A percentile compares a stretch with the other conserved stretches of the same genome.
phyloP scores from a whole-genome alignment of 163 green algal genomes.

The Scenedesmus sp. region DNA sequence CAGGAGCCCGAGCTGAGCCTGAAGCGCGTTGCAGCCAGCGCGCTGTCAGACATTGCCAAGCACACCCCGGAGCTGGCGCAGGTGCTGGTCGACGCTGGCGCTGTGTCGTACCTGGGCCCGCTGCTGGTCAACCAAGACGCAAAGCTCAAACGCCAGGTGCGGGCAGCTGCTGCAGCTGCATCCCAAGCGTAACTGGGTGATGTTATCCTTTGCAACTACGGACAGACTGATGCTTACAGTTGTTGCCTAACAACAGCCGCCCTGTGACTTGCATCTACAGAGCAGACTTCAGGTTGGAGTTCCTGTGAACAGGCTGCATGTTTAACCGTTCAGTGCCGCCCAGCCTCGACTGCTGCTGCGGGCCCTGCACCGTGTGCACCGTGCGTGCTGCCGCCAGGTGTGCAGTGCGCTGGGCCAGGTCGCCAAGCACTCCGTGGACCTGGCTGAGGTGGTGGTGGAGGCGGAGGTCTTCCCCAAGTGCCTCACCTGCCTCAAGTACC shows the following conservation, averaged over 20 bases:
- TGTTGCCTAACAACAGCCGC: not conserved
- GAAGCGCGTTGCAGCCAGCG: slow-evolving; percentile 89
- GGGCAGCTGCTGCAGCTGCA: not conserved
- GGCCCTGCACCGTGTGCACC: not conserved
- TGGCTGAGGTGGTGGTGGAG: slow-evolving; percentile 92
- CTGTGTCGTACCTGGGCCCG: slow-evolving; percentile 84
- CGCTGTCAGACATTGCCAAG: slow-evolving; percentile 89
- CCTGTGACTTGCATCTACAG: not conserved
- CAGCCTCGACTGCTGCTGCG: not conserved
- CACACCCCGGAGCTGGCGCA: slow-evolving; percentile 90
- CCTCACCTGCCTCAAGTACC: slow-evolving; percentile 91
- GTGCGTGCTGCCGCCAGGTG: slow-evolving; percentile 56
- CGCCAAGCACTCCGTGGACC: slow-evolving; percentile 87
- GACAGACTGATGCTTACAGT: not conserved
- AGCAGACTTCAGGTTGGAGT: too few species aligned
- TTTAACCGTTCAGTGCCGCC: not conserved
- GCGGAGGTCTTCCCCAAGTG: slow-evolving; percentile 92
- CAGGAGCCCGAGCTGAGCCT: slow-evolving; percentile 88
- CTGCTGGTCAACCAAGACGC: slow-evolving; percentile 88
- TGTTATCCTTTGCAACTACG: too few species aligned
- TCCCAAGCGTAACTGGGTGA: not conserved
- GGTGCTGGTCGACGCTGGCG: slow-evolving; percentile 87
- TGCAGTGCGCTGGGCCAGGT: slow-evolving; percentile 87
- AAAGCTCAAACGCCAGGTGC: slow-evolving; percentile 92
- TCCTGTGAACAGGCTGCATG: too few species aligned